phyloP scores from a whole-genome alignment of 179 eudicot species.

The Pouteria campechiana region DNA sequence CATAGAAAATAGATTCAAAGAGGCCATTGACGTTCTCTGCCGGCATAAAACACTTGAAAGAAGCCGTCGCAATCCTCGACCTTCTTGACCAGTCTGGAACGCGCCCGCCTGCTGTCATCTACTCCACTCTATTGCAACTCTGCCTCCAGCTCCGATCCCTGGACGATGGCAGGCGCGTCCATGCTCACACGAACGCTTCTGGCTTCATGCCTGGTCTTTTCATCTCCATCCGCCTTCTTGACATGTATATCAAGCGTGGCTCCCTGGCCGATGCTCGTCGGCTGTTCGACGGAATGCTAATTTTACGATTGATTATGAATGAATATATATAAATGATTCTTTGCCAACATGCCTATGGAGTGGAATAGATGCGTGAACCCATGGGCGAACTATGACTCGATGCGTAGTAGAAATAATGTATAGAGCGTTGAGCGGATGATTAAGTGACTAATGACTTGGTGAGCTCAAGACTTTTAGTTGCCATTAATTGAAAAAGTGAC shows the following conservation, averaged over 20 bases:
- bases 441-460: no score
- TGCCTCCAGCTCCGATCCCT: conserved; percentile 39
- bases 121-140: conserved; percentile 23
- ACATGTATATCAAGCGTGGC: conserved; percentile 45
- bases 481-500: no score
- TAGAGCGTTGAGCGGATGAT: no score
- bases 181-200: conserved; percentile 29
- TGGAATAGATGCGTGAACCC: no score
- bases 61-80: conserved; percentile 35
- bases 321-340: no score
- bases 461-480: no score
- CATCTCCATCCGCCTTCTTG: conserved; percentile 42
- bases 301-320: no score
- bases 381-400: no score
- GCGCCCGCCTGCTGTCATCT: conserved; percentile 18
- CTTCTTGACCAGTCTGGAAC: no score
- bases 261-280: conserved; percentile 43
- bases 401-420: no score
- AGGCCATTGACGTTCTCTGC: conserved; percentile 37
- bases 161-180: conserved; percentile 48
- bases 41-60: conserved; percentile 36
- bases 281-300: conserved; percentile 62
- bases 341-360: no score
- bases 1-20: conserved; percentile 16
- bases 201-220: conserved; percentile 43